A percentile compares a stretch with the other conserved stretches of the same genome.
These are phyloP conservation scores for Penicillium flavigenum DNA, from an alignment of 495 filamentous ascomycete species.

Conservation along the genomic window DNA sequence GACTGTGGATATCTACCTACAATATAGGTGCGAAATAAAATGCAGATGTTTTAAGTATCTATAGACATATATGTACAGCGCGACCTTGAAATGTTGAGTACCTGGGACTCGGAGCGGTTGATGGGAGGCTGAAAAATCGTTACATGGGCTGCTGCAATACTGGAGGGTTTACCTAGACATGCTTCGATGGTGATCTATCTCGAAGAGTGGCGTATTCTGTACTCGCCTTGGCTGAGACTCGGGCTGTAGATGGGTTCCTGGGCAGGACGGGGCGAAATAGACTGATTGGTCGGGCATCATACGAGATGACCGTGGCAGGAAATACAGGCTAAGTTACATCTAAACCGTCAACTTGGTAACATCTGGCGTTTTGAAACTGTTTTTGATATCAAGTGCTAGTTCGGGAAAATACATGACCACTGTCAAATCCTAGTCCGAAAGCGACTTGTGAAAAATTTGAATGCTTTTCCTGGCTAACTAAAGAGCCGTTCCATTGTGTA, in stretches of 20 bases:
- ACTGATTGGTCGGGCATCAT: neutral
- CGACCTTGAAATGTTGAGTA: neutral
- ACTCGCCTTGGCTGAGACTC: neutral
- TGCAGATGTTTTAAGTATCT: neutral
- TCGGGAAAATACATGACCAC: slow-evolving; percentile 15
- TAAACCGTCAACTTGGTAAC: neutral
- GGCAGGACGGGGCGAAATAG: neutral
- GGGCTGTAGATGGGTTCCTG: neutral
- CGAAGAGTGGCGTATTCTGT: neutral
- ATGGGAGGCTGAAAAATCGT: neutral
- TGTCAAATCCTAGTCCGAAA: slow-evolving; percentile 7
- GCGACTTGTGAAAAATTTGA: slow-evolving; percentile 12
- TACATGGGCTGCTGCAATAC: neutral
- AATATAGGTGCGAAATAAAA: neutral
- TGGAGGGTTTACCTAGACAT: neutral
- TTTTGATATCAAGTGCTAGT: slow-evolving; percentile 19
- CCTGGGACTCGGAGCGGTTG: neutral
- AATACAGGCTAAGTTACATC: neutral
- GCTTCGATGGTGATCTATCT: neutral
- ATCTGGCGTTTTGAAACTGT: slow-evolving; percentile 9
- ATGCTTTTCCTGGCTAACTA: slow-evolving; percentile 22
- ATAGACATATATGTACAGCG: neutral
- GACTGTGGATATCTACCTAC: neutral
- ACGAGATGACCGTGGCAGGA: neutral
- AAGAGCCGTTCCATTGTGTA: slow-evolving; percentile 16